Evolutionary conservation across 1,284 basidiomycete genomes (phyloP).

Genomic region (Fomitopsis pinicola): DNA sequence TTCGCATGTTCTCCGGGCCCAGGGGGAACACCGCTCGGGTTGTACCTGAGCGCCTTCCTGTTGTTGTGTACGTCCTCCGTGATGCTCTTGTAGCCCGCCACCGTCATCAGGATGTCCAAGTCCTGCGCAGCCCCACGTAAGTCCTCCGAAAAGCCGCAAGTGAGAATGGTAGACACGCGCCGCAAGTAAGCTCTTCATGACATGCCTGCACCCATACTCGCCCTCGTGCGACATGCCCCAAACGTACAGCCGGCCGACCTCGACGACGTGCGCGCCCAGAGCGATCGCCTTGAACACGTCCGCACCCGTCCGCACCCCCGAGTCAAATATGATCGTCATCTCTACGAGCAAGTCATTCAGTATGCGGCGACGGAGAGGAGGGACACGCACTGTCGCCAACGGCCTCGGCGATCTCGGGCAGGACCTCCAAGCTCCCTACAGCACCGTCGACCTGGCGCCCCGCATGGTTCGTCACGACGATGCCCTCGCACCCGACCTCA

Average conservation of each 20-base stretch:
- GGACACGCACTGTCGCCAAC: slow-evolving; percentile 41
- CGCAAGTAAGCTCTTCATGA: slow-evolving; percentile 55
- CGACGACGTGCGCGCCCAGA: slow-evolving; percentile 42
- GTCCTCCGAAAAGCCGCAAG: neutral
- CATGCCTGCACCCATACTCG: slow-evolving; percentile 46
- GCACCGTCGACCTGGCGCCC: slow-evolving; percentile 60
- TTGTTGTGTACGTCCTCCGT: slow-evolving; percentile 33
- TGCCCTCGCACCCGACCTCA: slow-evolving; percentile 51
- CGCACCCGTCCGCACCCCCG: slow-evolving; percentile 49
- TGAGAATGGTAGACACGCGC: slow-evolving; percentile 20
- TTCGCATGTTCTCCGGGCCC: slow-evolving; percentile 35
- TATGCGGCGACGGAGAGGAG: neutral
- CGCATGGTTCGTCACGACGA: slow-evolving; percentile 59
- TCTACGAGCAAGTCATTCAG: slow-evolving; percentile 24
- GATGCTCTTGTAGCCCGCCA: slow-evolving; percentile 41
- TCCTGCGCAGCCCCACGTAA: slow-evolving; percentile 28
- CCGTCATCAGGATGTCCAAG: slow-evolving; percentile 53
- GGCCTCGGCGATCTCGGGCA: slow-evolving; percentile 49
- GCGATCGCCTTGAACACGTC: slow-evolving; percentile 58
- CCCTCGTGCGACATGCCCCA: slow-evolving; percentile 51
- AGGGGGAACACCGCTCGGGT: slow-evolving; percentile 35
- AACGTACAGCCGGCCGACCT: slow-evolving; percentile 43
- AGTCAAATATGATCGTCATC: slow-evolving; percentile 60
- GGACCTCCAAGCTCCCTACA: slow-evolving; percentile 46
- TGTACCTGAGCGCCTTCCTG: slow-evolving; percentile 32